These are phyloP conservation scores for Penicillium sp. DNA, from an alignment of 2,329 filamentous ascomycete species.

Conservation along the genomic window DNA sequence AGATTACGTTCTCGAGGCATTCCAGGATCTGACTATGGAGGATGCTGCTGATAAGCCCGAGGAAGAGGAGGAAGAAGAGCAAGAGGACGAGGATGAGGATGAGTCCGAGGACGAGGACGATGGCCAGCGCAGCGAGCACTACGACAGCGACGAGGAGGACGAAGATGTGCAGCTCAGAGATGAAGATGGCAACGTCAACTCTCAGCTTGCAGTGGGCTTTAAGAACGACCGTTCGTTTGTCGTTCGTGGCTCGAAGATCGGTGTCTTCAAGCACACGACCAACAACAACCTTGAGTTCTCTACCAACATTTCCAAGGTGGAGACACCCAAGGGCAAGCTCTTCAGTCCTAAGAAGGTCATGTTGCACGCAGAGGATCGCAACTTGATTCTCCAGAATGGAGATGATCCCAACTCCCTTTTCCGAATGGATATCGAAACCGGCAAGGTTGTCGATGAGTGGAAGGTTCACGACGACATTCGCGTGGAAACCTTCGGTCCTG, in stretches of 20 bases:
- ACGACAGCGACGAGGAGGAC: constrained; percentile 73
- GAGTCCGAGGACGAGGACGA: constrained; percentile 62
- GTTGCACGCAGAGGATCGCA: constrained; percentile 84
- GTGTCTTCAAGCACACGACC: constrained; percentile 93
- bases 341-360: constrained; percentile 97
- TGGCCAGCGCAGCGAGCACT: constrained; percentile 65
- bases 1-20: constrained; percentile 92
- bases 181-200: constrained; percentile 80
- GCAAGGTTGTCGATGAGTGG: constrained; percentile 98
- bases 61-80: constrained; percentile 46
- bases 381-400: constrained; percentile 81
- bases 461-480: constrained; percentile 95
- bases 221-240: constrained; percentile 97
- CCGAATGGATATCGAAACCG: constrained; percentile 96
- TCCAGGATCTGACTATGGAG: constrained; percentile 90
- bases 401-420: constrained; percentile 85
- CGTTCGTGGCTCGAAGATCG: constrained; percentile 94
- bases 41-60: constrained; percentile 61
- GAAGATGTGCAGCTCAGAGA: constrained; percentile 66
- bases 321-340: constrained; percentile 76
- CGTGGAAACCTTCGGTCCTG: constrained; percentile 84
- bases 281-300: constrained; percentile 93
- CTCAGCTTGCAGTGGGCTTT: constrained; percentile 89
- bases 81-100: constrained; percentile 52
- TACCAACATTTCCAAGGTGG: constrained; percentile 93